A percentile compares a stretch with the other conserved stretches of the same genome.
Evolutionary conservation across 768 basidiomycete genomes (phyloP).

Genomic region (Kwoniella sp.): DNA sequence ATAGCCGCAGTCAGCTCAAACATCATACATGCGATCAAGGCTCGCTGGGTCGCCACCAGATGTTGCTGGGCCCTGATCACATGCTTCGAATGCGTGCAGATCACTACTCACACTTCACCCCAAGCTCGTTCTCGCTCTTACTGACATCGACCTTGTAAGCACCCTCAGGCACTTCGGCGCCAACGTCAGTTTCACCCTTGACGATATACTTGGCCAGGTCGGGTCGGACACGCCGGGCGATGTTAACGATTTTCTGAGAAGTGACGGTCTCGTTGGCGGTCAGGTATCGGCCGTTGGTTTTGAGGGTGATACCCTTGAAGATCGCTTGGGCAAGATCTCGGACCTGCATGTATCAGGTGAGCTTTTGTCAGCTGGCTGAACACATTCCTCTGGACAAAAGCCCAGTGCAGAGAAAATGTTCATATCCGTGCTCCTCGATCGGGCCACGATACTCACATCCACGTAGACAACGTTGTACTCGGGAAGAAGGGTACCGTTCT

Average conservation of each 20-base stretch:
- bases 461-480: slow-evolving; percentile 20
- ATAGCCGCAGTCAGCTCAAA: background rate
- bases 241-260: slow-evolving; percentile 9
- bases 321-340: slow-evolving; percentile 17
- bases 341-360: slow-evolving; percentile 12
- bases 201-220: slow-evolving; percentile 19
- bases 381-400: background rate
- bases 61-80: background rate
- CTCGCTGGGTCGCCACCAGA: too few species aligned
- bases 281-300: slow-evolving; percentile 17
- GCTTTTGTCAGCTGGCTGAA: background rate
- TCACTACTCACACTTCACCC: slow-evolving; percentile 15
- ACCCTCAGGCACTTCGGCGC: background rate
- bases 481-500: slow-evolving; percentile 15
- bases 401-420: too few species aligned
- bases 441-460: slow-evolving; percentile 32
- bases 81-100: background rate
- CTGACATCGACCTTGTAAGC: slow-evolving; percentile 16
- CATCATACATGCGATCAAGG: too few species aligned
- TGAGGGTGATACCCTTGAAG: slow-evolving; percentile 15
- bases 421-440: too few species aligned
- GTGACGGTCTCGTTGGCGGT: slow-evolving; percentile 2
- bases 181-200: slow-evolving; percentile 2
- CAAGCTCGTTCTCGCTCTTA: slow-evolving; percentile 18
- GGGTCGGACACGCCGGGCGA: slow-evolving; percentile 18